Percentiles rank a stretch among this genome's conserved stretches.
phyloP scores from a whole-genome alignment of 305 asterid genomes.

The Fraxinus sp. region DNA sequence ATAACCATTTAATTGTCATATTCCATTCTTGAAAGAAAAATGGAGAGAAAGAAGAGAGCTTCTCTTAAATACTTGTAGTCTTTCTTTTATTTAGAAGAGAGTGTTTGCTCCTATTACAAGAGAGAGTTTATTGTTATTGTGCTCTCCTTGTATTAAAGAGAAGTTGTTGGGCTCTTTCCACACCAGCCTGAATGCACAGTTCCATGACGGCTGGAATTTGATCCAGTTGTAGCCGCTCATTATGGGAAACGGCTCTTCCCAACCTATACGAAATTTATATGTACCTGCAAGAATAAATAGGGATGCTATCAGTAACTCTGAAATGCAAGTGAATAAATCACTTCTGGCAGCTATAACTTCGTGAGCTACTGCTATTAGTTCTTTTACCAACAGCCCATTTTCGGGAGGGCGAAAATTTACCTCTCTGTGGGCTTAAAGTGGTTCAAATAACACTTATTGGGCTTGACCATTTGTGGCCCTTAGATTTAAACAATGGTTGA shows the following conservation, averaged over 20 bases:
- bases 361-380: conserved; percentile 62
- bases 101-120: not conserved
- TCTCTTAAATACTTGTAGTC: not conserved
- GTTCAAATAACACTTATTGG: too few species aligned
- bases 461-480: too few species aligned
- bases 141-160: not conserved
- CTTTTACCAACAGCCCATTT: conserved; percentile 57
- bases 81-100: not conserved
- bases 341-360: conserved; percentile 51
- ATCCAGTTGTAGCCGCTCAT: conserved; percentile 66
- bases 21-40: too few species aligned
- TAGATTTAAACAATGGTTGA: too few species aligned
- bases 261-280: conserved; percentile 27
- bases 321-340: conserved; percentile 40
- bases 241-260: conserved; percentile 71
- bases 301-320: conserved; percentile 35
- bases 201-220: conserved; percentile 70
- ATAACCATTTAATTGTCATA: not conserved
- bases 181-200: conserved; percentile 80
- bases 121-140: not conserved
- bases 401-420: conserved; percentile 48
- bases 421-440: conserved; percentile 22
- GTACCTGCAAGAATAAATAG: conserved; percentile 58
- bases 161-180: conserved; percentile 6
- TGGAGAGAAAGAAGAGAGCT: not conserved